A percentile compares a stretch with the other conserved stretches of the same genome.
Evolutionary conservation across 2,329 filamentous ascomycete species (phyloP).

Genomic region (Dryadomyces quercivorus): DNA sequence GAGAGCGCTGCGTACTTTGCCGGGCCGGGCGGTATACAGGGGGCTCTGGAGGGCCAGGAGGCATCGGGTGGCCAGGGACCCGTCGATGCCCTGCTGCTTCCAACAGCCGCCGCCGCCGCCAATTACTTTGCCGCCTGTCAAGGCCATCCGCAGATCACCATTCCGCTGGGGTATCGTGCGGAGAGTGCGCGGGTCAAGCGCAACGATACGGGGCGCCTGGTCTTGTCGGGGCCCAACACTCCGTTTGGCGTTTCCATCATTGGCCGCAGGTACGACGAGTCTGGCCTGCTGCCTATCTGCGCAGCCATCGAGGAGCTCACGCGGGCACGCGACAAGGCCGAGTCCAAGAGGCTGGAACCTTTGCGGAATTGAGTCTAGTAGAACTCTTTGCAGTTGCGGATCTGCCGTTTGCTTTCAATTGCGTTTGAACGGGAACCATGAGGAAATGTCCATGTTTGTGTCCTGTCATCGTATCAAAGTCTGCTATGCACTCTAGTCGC

Average conservation of each 20-base stretch:
- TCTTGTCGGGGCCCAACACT: conserved; percentile 35
- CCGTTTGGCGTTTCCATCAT: conserved; percentile 49
- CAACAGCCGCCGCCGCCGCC: conserved; percentile 36
- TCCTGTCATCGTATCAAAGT: no score
- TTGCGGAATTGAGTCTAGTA: neutral
- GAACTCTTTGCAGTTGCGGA: neutral
- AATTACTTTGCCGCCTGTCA: conserved; percentile 44
- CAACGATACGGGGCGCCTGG: conserved; percentile 33
- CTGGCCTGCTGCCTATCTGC: conserved; percentile 48
- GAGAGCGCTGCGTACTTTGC: conserved; percentile 23
- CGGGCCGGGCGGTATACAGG: conserved; percentile 46
- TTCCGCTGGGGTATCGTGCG: conserved; percentile 50
- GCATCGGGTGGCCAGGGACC: conserved; percentile 29
- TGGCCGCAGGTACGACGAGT: conserved; percentile 48
- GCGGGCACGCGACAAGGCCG: conserved; percentile 15
- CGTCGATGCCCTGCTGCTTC: conserved; percentile 51
- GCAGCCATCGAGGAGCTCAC: conserved; percentile 57
- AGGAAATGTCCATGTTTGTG: no score
- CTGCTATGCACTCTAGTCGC: no score
- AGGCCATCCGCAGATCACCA: conserved; percentile 48
- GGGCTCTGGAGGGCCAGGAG: conserved; percentile 17
- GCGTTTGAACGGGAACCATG: no score
- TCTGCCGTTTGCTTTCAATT: no score
- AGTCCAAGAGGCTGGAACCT: conserved; percentile 10
- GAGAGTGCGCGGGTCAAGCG: conserved; percentile 30